Percentiles rank a stretch among this genome's conserved stretches.
These are phyloP conservation scores for Setaria viridis DNA, from an alignment of 202 grass and related monocot genomes.

Conservation along the genomic window DNA sequence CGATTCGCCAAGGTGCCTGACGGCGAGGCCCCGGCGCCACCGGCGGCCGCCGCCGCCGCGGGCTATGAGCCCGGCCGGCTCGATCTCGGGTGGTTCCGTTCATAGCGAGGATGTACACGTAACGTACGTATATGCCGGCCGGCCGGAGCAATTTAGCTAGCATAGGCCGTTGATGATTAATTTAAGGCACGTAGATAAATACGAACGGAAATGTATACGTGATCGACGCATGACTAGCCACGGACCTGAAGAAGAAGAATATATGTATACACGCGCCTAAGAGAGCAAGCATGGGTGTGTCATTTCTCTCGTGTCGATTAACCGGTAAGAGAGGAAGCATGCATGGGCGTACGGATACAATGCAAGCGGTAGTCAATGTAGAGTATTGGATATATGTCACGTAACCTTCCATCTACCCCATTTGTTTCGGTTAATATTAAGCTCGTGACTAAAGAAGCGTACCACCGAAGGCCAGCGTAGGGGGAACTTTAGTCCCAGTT, in stretches of 20 bases:
- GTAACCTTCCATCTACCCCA: too few relatives aligned
- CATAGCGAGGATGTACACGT: conserved; percentile 32
- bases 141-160: conserved; percentile 22
- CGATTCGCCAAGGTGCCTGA: conserved; percentile 94
- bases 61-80: conserved; percentile 61
- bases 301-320: neutral
- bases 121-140: neutral
- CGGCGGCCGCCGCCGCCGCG: neutral
- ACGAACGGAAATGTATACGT: neutral
- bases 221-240: neutral
- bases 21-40: conserved; percentile 41
- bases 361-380: too few relatives aligned
- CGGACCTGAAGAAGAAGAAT: neutral
- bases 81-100: conserved; percentile 88
- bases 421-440: too few relatives aligned
- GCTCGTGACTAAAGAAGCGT: too few relatives aligned
- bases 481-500: too few relatives aligned
- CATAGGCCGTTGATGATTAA: conserved; percentile 41
- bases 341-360: too few relatives aligned
- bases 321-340: neutral
- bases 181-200: conserved; percentile 18
- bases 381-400: too few relatives aligned
- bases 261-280: too few relatives aligned
- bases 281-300: neutral
- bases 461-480: too few relatives aligned